These are phyloP conservation scores for Fusarium goolgardi DNA, from an alignment of 2,329 filamentous ascomycete species.

Conservation along the genomic window DNA sequence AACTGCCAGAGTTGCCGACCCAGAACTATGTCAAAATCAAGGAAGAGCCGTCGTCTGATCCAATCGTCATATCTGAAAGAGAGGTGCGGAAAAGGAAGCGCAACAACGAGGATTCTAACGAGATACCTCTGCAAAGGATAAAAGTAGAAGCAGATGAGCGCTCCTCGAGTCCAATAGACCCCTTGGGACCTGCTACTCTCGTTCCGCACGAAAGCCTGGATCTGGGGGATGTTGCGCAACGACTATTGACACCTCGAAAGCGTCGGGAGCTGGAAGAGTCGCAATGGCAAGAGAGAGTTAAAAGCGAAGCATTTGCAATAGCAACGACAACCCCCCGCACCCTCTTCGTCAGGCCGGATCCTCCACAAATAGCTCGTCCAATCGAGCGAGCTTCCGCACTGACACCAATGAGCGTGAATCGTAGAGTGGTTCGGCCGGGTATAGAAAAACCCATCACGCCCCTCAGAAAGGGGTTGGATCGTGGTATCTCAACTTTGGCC, in stretches of 20 bases:
- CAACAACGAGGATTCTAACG: slow-evolving; percentile 39
- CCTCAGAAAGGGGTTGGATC: slow-evolving; percentile 46
- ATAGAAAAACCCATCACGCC: slow-evolving; percentile 37
- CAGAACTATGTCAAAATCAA: slow-evolving; percentile 53
- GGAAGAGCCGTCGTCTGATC: slow-evolving; percentile 66
- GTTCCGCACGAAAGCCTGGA: slow-evolving; percentile 69
- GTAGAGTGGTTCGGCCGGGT: slow-evolving; percentile 40
- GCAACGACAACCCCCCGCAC: slow-evolving; percentile 28
- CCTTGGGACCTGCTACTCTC: slow-evolving; percentile 42
- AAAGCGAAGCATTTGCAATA: slow-evolving; percentile 16
- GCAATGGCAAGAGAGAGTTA: slow-evolving; percentile 19
- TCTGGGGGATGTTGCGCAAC: slow-evolving; percentile 55
- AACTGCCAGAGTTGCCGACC: slow-evolving; percentile 41
- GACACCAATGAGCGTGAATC: slow-evolving; percentile 54
- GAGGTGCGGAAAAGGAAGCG: slow-evolving; percentile 61
- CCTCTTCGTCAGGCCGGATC: slow-evolving; percentile 39
- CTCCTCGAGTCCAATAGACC: slow-evolving; percentile 49
- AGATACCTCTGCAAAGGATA: slow-evolving; percentile 50
- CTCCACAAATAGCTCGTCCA: slow-evolving; percentile 37
- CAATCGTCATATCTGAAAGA: slow-evolving; percentile 64
- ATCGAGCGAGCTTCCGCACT: slow-evolving; percentile 48
- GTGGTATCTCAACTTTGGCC: slow-evolving; percentile 58
- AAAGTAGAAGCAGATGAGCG: slow-evolving; percentile 56
- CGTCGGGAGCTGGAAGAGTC: slow-evolving; percentile 45
- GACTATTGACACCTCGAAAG: slow-evolving; percentile 53